These are phyloP conservation scores for Fusarium sp. DNA, from an alignment of 2,329 filamentous ascomycete species.

Conservation along the genomic window DNA sequence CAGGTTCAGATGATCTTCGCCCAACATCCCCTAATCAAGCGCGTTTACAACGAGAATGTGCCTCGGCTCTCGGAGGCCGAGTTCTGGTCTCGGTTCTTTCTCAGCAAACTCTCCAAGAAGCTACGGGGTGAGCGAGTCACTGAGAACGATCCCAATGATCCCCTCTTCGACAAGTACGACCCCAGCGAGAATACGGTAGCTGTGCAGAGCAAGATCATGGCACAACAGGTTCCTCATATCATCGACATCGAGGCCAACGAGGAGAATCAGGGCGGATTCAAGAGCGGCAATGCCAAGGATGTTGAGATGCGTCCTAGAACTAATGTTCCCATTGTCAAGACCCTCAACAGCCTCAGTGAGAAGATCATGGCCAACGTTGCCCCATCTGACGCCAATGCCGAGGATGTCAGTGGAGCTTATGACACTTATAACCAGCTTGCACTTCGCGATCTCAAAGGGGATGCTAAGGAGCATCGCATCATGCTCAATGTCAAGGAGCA, in stretches of 20 bases:
- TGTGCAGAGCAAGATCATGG: conserved; percentile 65
- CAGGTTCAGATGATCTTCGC: conserved; percentile 93
- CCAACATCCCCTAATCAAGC: conserved; percentile 91
- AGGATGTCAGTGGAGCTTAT: conserved; percentile 70
- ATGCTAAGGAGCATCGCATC: conserved; percentile 80
- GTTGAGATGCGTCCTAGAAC: conserved; percentile 86
- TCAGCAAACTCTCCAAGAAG: conserved; percentile 90
- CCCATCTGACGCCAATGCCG: conserved; percentile 77
- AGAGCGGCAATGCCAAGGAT: conserved; percentile 86
- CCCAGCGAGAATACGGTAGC: conserved; percentile 73
- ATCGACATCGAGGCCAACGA: conserved; percentile 96
- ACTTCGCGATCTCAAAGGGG: conserved; percentile 82
- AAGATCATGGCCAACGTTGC: conserved; percentile 92
- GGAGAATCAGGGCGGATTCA: conserved; percentile 88
- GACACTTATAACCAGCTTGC: conserved; percentile 81
- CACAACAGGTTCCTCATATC: conserved; percentile 83
- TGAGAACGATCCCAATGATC: conserved; percentile 81
- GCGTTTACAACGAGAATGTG: conserved; percentile 93
- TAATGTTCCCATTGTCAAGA: conserved; percentile 89
- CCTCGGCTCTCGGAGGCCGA: conserved; percentile 81
- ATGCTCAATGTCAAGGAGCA: conserved; percentile 91
- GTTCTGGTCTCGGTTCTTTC: conserved; percentile 96
- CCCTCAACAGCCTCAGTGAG: conserved; percentile 89
- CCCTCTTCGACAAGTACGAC: conserved; percentile 87
- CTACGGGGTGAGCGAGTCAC: conserved; percentile 89